These are phyloP conservation scores for Backusella psychrophila DNA, from an alignment of 192 early-diverging fungal species.

Conservation along the genomic window DNA sequence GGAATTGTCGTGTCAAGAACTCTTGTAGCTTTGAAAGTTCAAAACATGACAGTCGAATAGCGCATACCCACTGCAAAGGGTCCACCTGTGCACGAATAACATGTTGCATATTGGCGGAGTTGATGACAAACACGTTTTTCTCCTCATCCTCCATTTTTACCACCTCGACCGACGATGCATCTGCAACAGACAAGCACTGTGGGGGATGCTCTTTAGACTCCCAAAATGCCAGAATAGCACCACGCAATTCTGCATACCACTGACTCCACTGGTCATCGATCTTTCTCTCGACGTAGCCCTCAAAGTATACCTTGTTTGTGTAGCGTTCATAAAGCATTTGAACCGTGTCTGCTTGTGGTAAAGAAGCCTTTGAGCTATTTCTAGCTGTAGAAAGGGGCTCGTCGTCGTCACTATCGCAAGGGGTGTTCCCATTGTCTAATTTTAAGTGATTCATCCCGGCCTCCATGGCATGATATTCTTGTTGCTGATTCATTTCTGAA, in stretches of 20 bases:
- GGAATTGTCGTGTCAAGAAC: constrained; percentile 61
- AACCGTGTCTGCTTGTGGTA: constrained; percentile 38
- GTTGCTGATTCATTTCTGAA: neutral
- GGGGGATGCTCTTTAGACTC: constrained; percentile 52
- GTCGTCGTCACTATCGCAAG: neutral
- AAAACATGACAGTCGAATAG: constrained; percentile 71
- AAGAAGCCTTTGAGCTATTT: neutral
- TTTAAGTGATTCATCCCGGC: neutral
- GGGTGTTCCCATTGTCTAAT: neutral
- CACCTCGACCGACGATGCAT: constrained; percentile 59
- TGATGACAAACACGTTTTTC: constrained; percentile 55
- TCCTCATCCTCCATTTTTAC: constrained; percentile 44
- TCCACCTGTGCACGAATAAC: constrained; percentile 53
- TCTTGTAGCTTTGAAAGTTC: constrained; percentile 78
- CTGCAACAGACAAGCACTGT: constrained; percentile 75
- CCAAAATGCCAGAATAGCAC: constrained; percentile 65
- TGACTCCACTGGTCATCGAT: constrained; percentile 67
- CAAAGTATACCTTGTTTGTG: constrained; percentile 62
- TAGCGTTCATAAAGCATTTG: constrained; percentile 62
- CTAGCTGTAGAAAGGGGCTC: constrained; percentile 12
- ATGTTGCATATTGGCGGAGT: constrained; percentile 71
- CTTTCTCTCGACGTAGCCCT: constrained; percentile 69
- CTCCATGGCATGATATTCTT: neutral
- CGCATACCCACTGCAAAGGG: constrained; percentile 62
- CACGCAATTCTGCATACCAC: constrained; percentile 72